Percentiles rank a stretch among this genome's conserved stretches.
Evolutionary conservation across 805 yeast species (phyloP).

Genomic region (Naumovozyma baii): DNA sequence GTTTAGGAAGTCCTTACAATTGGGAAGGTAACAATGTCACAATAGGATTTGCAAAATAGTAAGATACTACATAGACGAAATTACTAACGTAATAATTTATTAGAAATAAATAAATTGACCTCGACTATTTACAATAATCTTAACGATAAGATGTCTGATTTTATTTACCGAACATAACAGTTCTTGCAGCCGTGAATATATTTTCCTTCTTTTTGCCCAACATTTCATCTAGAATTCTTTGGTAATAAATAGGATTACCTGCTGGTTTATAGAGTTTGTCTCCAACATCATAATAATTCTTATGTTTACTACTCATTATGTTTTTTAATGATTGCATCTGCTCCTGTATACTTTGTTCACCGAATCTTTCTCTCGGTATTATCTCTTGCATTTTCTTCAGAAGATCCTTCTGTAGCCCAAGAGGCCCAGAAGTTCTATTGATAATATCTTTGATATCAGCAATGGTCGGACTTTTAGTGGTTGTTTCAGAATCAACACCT

Average conservation of each 20-base stretch:
- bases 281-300: conserved; percentile 51
- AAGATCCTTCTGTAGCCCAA: conserved; percentile 41
- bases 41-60: conserved; percentile 24
- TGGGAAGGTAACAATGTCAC: conserved; percentile 7
- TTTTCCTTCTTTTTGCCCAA: conserved; percentile 63
- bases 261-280: conserved; percentile 67
- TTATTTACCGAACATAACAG: conserved; percentile 65
- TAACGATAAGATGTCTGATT: background rate
- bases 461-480: conserved; percentile 31
- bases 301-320: conserved; percentile 51
- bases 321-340: conserved; percentile 52
- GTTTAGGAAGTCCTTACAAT: conserved; percentile 9
- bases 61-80: background rate
- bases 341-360: conserved; percentile 37
- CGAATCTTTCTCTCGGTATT: conserved; percentile 41
- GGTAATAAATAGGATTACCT: conserved; percentile 76
- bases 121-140: background rate
- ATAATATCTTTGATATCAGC: conserved; percentile 33
- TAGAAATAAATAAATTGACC: background rate
- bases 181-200: conserved; percentile 54
- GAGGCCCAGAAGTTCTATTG: conserved; percentile 30
- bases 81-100: background rate
- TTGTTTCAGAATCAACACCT: conserved; percentile 4
- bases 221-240: conserved; percentile 58
- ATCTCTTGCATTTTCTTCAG: conserved; percentile 35